phyloP scores from a whole-genome alignment of 148 eudicot species.

The Amaranthus palmeri region DNA sequence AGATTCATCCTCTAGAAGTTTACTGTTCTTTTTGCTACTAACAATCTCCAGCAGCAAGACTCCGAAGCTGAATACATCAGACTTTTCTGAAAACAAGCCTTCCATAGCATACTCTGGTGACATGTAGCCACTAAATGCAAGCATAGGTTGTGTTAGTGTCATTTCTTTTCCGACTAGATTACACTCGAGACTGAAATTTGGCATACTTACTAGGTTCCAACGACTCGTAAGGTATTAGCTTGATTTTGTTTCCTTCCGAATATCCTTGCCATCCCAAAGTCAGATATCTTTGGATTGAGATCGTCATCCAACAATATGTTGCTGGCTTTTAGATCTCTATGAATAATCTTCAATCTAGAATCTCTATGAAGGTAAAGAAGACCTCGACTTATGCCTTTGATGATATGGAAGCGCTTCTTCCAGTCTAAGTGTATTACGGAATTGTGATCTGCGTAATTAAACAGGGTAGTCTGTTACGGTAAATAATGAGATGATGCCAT shows the following conservation, averaged over 20 bases:
- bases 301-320: slow-evolving; percentile 25
- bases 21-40: slow-evolving; percentile 33
- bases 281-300: slow-evolving; percentile 27
- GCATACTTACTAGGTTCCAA: slow-evolving; percentile 30
- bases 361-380: slow-evolving; percentile 36
- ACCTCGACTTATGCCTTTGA: slow-evolving; percentile 30
- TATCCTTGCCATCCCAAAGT: slow-evolving; percentile 35
- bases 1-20: slow-evolving; percentile 17
- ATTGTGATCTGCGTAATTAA: neutral
- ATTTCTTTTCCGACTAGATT: too few species aligned
- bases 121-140: slow-evolving; percentile 35
- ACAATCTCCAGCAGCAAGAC: slow-evolving; percentile 40
- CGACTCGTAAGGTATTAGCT: slow-evolving; percentile 28
- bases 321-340: slow-evolving; percentile 29
- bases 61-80: slow-evolving; percentile 48
- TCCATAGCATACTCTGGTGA: slow-evolving; percentile 52
- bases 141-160: too few species aligned
- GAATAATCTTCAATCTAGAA: slow-evolving; percentile 31
- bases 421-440: slow-evolving; percentile 14
- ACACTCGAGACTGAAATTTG: neutral
- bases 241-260: slow-evolving; percentile 21
- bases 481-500: too few species aligned
- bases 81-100: slow-evolving; percentile 43
- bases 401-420: slow-evolving; percentile 27
- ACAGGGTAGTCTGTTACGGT: neutral